phyloP scores from a whole-genome alignment of 2,329 filamentous ascomycete genomes.

The Aspergillus ruber region DNA sequence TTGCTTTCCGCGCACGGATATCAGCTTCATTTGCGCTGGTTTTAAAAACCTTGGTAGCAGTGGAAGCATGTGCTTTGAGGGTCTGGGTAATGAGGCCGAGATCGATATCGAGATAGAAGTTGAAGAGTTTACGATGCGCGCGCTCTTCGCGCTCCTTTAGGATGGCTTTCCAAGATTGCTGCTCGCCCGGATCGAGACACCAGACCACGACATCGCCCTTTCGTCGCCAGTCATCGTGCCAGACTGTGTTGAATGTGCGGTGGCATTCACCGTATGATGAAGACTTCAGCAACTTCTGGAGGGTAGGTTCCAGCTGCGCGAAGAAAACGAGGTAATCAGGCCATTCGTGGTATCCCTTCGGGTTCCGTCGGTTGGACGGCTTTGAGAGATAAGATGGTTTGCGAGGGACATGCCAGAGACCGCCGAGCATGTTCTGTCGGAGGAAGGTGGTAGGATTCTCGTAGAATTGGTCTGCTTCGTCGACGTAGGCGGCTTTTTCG shows the following conservation, averaged over 20 bases:
- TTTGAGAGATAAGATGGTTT: slow-evolving; percentile 25
- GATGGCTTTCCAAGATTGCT: slow-evolving; percentile 24
- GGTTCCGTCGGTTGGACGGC: slow-evolving; percentile 2
- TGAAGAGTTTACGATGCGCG: too few species aligned
- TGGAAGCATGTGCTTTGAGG: not conserved
- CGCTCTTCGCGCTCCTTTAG: too few species aligned
- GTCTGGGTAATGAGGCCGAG: too few species aligned
- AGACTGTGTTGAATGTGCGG: slow-evolving; percentile 56
- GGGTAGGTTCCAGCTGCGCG: slow-evolving; percentile 48
- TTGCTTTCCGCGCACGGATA: too few species aligned
- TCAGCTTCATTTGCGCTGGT: too few species aligned
- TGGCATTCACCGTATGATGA: slow-evolving; percentile 53
- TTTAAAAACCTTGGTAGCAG: not conserved
- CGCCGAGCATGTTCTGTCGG: slow-evolving; percentile 44
- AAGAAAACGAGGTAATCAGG: slow-evolving; percentile 51
- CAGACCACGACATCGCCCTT: slow-evolving; percentile 59
- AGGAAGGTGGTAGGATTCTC: slow-evolving; percentile 56
- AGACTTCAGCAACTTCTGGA: slow-evolving; percentile 38
- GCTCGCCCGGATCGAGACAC: slow-evolving; percentile 40
- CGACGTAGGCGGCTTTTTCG: slow-evolving; percentile 64
- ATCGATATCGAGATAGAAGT: too few species aligned
- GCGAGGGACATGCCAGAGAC: slow-evolving; percentile 26
- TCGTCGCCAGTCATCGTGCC: slow-evolving; percentile 57
- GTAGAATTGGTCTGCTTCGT: slow-evolving; percentile 92
- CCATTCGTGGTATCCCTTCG: slow-evolving; percentile 31